Evolutionary conservation across 1,139 yeast genomes (phyloP).

Genomic region (Chernovozyma aurita): DNA sequence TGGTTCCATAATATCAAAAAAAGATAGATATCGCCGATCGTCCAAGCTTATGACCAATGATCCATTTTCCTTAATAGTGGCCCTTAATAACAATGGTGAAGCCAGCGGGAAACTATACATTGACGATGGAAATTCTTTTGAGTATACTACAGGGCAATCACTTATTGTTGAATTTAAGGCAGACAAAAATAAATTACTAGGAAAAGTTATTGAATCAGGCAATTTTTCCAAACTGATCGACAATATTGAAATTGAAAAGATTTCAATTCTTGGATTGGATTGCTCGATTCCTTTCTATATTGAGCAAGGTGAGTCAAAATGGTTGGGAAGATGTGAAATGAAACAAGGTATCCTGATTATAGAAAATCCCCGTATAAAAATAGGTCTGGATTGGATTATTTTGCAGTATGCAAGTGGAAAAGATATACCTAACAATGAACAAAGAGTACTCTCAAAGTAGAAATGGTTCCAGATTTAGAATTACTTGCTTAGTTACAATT

Average conservation of each 20-base stretch:
- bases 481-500: too few species aligned
- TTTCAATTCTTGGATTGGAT: background rate
- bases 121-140: slow-evolving; percentile 81
- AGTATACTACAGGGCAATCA: slow-evolving; percentile 48
- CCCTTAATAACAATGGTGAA: slow-evolving; percentile 43
- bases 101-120: slow-evolving; percentile 60
- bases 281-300: slow-evolving; percentile 14
- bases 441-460: background rate
- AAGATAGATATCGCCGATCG: slow-evolving; percentile 77
- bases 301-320: slow-evolving; percentile 26
- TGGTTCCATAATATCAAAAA: slow-evolving; percentile 67
- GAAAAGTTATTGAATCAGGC: slow-evolving; percentile 12
- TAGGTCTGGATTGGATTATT: slow-evolving; percentile 44
- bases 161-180: slow-evolving; percentile 33
- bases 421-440: too few species aligned
- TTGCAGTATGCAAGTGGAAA: too few species aligned
- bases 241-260: background rate
- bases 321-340: slow-evolving; percentile 27
- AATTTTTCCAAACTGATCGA: background rate
- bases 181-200: background rate
- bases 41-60: slow-evolving; percentile 71
- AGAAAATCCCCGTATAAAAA: slow-evolving; percentile 51
- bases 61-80: slow-evolving; percentile 76
- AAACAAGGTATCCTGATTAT: slow-evolving; percentile 27
- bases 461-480: background rate